Percentiles rank a stretch among this genome's conserved stretches.
Evolutionary conservation across 768 basidiomycete genomes (phyloP).

Genomic region (Roridomyces roridus): DNA sequence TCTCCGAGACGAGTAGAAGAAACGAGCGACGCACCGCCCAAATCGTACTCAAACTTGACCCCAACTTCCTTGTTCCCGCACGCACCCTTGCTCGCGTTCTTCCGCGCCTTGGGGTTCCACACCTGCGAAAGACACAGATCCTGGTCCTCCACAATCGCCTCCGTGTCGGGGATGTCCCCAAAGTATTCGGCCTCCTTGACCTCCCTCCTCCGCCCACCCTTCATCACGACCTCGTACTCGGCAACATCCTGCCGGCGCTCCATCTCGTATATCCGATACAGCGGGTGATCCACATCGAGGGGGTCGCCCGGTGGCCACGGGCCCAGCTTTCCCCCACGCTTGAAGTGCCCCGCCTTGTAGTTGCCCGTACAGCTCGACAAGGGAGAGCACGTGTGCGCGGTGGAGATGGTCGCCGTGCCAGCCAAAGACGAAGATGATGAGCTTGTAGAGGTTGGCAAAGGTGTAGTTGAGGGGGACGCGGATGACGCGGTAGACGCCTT

Average conservation of each 20-base stretch:
- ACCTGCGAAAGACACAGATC: conserved; percentile 7
- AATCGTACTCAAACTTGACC: conserved; percentile 5
- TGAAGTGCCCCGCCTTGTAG: conserved; percentile 9
- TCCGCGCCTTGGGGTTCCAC: background rate
- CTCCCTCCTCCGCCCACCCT: background rate
- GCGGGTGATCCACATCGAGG: background rate
- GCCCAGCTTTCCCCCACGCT: background rate
- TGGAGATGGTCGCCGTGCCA: conserved; percentile 21
- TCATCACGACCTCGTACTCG: conserved; percentile 9
- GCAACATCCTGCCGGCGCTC: background rate
- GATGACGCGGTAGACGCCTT: conserved; percentile 20
- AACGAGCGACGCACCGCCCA: background rate
- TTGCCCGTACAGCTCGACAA: conserved; percentile 10
- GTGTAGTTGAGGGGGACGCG: conserved; percentile 20
- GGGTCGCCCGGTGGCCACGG: background rate
- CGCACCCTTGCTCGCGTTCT: conserved; percentile 2
- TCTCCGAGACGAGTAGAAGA: too few relatives aligned
- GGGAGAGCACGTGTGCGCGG: background rate
- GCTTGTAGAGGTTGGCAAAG: conserved; percentile 21
- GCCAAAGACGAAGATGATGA: conserved; percentile 22
- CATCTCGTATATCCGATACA: background rate
- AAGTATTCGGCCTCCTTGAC: background rate
- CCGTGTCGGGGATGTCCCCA: background rate
- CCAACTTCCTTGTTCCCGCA: conserved; percentile 3
- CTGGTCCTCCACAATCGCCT: conserved; percentile 3